Percentiles rank a stretch among this genome's conserved stretches.
These are phyloP conservation scores for Canna indica DNA, from an alignment of 176 grass and related monocot genomes.

Conservation along the genomic window DNA sequence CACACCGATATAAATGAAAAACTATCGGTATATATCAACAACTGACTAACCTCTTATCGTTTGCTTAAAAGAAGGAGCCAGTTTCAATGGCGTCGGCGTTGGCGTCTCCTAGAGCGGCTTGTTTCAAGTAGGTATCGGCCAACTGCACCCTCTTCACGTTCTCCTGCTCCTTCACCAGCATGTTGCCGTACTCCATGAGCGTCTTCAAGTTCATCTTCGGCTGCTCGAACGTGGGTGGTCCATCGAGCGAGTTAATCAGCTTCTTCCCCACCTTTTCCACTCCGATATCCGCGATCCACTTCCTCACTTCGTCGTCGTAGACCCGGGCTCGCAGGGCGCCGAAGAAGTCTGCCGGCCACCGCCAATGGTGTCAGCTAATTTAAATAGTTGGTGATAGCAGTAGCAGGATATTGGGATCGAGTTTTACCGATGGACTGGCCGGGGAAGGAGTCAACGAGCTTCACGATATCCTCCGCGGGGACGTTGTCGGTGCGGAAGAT, in stretches of 20 bases:
- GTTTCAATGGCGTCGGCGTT: constrained; percentile 16
- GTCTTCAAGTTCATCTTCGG: constrained; percentile 8
- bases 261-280: constrained; percentile 12
- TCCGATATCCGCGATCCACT: constrained; percentile 8
- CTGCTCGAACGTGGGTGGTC: constrained; percentile 13
- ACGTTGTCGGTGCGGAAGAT: constrained; percentile 20
- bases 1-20: no score
- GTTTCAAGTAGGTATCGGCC: constrained; percentile 22
- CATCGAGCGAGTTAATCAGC: constrained; percentile 14
- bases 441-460: constrained; percentile 13
- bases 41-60: no score
- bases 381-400: not conserved
- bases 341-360: constrained; percentile 15
- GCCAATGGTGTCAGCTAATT: no score
- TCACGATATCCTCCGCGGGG: constrained; percentile 5
- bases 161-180: constrained; percentile 24
- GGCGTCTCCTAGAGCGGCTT: constrained; percentile 24
- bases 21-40: no score
- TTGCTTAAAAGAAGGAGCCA: no score
- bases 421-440: constrained; percentile 16
- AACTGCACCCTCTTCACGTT: constrained; percentile 25
- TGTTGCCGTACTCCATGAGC: constrained; percentile 17
- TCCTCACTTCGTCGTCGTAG: constrained; percentile 24
- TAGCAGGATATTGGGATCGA: not conserved
- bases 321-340: constrained; percentile 21